These are phyloP conservation scores for Fusarium irregulare DNA, from an alignment of 2,329 filamentous ascomycete genomes.

Conservation along the genomic window DNA sequence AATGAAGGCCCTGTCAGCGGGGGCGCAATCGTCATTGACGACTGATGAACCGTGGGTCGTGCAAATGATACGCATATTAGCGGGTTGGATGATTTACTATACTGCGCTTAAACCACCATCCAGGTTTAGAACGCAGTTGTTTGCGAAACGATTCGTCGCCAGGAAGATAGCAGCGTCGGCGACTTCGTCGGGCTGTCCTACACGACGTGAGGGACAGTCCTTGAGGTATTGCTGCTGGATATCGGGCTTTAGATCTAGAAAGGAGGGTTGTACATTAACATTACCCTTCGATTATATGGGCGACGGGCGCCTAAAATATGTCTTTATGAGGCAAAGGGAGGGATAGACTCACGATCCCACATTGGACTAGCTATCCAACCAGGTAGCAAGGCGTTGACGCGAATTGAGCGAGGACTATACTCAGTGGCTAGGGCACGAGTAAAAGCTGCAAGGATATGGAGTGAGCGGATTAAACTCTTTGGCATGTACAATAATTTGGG, in stretches of 20 bases:
- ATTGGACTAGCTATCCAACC: slow-evolving; percentile 87
- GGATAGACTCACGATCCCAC: slow-evolving; percentile 70
- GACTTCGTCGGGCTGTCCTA: slow-evolving; percentile 77
- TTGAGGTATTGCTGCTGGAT: slow-evolving; percentile 54
- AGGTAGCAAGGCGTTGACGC: slow-evolving; percentile 84
- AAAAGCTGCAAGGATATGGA: slow-evolving; percentile 62
- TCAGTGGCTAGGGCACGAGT: slow-evolving; percentile 75
- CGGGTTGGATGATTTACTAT: slow-evolving; percentile 51
- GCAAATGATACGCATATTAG: slow-evolving; percentile 18
- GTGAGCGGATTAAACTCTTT: slow-evolving; percentile 28
- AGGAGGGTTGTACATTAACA: slow-evolving; percentile 55
- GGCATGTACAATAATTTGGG: slow-evolving; percentile 41
- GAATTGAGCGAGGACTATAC: slow-evolving; percentile 69
- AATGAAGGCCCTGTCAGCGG: slow-evolving; percentile 47
- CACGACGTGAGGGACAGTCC: slow-evolving; percentile 72
- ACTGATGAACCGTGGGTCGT: slow-evolving; percentile 52
- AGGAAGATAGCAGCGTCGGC: slow-evolving; percentile 86
- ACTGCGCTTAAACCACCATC: slow-evolving; percentile 84
- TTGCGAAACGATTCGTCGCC: slow-evolving; percentile 81
- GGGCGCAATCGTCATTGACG: slow-evolving; percentile 75
- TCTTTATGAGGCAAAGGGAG: slow-evolving; percentile 25
- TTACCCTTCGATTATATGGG: slow-evolving; percentile 32
- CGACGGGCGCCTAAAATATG: slow-evolving; percentile 15
- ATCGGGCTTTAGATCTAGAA: slow-evolving; percentile 53
- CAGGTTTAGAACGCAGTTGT: slow-evolving; percentile 87